Conservation (phyloP, 495 filamentous ascomycete genomes). For the Friedmanniomyces endolithicus region DNA sequence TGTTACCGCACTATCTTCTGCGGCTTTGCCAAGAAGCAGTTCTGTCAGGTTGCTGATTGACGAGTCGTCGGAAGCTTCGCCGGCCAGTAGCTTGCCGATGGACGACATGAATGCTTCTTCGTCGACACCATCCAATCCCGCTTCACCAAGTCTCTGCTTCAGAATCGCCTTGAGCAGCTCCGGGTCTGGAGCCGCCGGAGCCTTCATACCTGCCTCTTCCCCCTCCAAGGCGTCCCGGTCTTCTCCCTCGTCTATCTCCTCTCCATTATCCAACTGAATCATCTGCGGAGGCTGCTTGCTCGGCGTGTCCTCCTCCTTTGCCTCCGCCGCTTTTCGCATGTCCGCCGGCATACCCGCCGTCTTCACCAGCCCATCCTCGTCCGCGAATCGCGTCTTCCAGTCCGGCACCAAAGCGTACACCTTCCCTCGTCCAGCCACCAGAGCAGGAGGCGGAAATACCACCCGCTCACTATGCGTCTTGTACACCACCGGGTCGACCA, state of each 20-base stretch:
- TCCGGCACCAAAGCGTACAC: slow-evolving; percentile 27
- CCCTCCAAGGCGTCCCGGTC: neutral
- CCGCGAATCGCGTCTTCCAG: slow-evolving; percentile 23
- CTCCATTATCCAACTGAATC: neutral
- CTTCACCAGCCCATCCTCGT: neutral
- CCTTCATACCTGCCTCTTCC: slow-evolving; percentile 12
- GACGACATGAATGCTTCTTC: slow-evolving; percentile 25
- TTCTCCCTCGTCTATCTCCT: neutral
- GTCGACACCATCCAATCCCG: slow-evolving; percentile 27
- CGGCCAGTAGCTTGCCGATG: slow-evolving; percentile 25
- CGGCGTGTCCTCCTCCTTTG: slow-evolving; percentile 7
- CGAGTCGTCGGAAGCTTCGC: slow-evolving; percentile 25
- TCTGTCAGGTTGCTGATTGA: slow-evolving; percentile 25
- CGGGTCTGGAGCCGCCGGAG: slow-evolving; percentile 13
- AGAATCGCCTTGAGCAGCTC: slow-evolving; percentile 24
- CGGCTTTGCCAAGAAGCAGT: slow-evolving; percentile 22
- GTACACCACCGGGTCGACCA: neutral
- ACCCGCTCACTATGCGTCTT: neutral
- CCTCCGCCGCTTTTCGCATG: slow-evolving; percentile 16
- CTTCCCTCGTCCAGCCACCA: neutral
- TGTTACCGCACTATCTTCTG: slow-evolving; percentile 11
- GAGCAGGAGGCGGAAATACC: neutral
- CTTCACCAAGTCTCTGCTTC: slow-evolving; percentile 18
- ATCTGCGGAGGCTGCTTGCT: neutral
- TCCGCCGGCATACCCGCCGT: slow-evolving; percentile 14